Base-by-base conservation (phyloP, 805 yeast species). In the Kazachstania psychrophila region DNA sequence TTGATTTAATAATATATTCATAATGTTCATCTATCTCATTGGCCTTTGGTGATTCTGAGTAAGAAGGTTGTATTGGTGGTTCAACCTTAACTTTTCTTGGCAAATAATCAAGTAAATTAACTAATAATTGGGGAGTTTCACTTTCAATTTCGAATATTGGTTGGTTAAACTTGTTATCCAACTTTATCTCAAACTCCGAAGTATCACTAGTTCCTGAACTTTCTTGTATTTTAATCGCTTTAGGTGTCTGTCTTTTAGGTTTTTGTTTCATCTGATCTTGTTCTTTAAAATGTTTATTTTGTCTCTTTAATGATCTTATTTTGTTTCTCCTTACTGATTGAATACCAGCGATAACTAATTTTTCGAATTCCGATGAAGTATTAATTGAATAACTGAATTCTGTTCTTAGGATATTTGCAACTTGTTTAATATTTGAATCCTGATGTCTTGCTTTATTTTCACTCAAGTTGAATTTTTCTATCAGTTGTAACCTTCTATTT, bases 291-390 rank as follows among this genome's bases (percentile, higher is more conserved):
- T 54, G 15, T 11, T 10, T 10, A 16, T 6, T 13, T 26, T 26
- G 18, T 10, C 32, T 52, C 46, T 69, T 71, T 40, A 66, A 64
- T 7, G 76, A 73, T 46, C 95, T 60, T 53, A 82, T 84, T 42
- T 95, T 70, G 57, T 89, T 89, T 44, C 98, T 66, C 42, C 98
- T 66, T 1, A 85, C 96, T 36, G 94, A 79, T 60, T 89, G 98
- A 17, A 89, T 79, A 0, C 96, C 97, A 6, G 96, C 94, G 23
- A 95, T 67, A 0, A 92, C 96, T 25, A 89, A 68, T 56, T 79
- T 83, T 58, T 87, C 95, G 56, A 89, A 89, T 46, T 92, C 96
- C 1, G 65, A 59, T 20, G 75, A 61, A 11, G 74, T 68, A 5
- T 68, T 70, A 2, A 60, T 61, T 2, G 79, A 72, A 54, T 77